Conservation (phyloP, 2,329 filamentous ascomycete genomes). For the Paecilomyces formosus region DNA sequence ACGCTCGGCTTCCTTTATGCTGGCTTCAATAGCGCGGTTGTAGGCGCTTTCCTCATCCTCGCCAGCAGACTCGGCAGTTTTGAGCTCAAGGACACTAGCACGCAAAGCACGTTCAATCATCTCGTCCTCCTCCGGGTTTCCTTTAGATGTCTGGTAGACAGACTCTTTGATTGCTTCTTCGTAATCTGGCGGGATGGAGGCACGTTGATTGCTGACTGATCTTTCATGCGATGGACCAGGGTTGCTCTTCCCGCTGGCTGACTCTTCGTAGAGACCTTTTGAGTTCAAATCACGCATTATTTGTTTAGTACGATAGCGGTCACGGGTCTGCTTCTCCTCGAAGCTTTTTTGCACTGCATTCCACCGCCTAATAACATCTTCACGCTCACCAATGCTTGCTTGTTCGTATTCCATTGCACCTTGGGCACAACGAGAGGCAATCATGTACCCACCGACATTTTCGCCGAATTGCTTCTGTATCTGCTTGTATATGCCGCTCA, state of each 20-base stretch:
- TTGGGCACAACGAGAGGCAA: conserved; percentile 67
- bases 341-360: conserved; percentile 53
- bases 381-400: conserved; percentile 52
- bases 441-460: conserved; percentile 70
- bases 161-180: conserved; percentile 65
- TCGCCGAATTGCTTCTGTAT: conserved; percentile 63
- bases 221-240: not conserved
- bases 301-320: not conserved
- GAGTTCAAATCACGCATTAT: conserved; percentile 6
- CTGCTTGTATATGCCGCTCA: conserved; percentile 75
- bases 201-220: not conserved
- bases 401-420: conserved; percentile 59
- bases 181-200: conserved; percentile 44
- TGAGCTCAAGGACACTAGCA: conserved; percentile 58
- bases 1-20: conserved; percentile 37
- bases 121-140: conserved; percentile 62
- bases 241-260: conserved; percentile 1
- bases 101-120: conserved; percentile 67
- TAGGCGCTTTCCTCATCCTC: conserved; percentile 41
- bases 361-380: conserved; percentile 61
- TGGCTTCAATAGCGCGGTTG: conserved; percentile 44
- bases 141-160: conserved; percentile 62
- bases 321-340: conserved; percentile 33
- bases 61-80: conserved; percentile 24
- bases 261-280: conserved; percentile 3